Conservation (phyloP, 768 basidiomycete species). For the Goffeauzyma gilvescens region DNA sequence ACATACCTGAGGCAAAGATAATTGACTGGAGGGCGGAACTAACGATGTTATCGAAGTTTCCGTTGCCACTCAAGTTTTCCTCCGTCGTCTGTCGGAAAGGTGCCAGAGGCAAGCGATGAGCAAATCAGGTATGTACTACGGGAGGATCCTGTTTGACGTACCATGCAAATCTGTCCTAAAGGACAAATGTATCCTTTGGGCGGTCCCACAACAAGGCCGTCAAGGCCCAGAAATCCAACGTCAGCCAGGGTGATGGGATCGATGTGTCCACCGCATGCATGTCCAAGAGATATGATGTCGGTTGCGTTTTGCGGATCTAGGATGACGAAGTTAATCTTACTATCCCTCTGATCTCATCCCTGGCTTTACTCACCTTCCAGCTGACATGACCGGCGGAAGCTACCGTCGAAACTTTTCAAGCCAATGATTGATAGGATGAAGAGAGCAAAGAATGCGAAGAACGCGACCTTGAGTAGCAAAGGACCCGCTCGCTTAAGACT, state of each 20-base stretch:
- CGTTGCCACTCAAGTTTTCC: slow-evolving; percentile 46
- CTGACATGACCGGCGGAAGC: slow-evolving; percentile 39
- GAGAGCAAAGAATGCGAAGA: slow-evolving; percentile 81
- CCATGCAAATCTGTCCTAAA: slow-evolving; percentile 61
- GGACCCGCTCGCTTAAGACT: slow-evolving; percentile 79
- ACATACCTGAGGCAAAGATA: slow-evolving; percentile 58
- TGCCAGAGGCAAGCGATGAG: too few relatives aligned
- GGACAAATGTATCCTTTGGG: slow-evolving; percentile 82
- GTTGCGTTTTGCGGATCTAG: slow-evolving; percentile 27
- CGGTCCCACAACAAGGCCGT: slow-evolving; percentile 33
- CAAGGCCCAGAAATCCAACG: slow-evolving; percentile 35
- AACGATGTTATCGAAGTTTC: slow-evolving; percentile 80
- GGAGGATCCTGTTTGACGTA: slow-evolving; percentile 33
- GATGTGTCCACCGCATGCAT: slow-evolving; percentile 65
- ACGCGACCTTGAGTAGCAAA: slow-evolving; percentile 69
- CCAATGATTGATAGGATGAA: slow-evolving; percentile 79
- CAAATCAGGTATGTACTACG: too few relatives aligned
- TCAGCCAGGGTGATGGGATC: slow-evolving; percentile 41
- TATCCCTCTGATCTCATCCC: too few relatives aligned
- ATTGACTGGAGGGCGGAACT: slow-evolving; percentile 62
- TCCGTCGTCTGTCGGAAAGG: slow-evolving; percentile 18
- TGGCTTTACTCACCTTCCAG: slow-evolving; percentile 15
- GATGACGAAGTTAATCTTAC: too few relatives aligned
- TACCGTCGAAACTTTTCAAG: slow-evolving; percentile 82
- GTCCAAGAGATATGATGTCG: slow-evolving; percentile 32